Evolutionary conservation across 2,329 filamentous ascomycete genomes (phyloP).

Genomic region (Venturia nashicola): DNA sequence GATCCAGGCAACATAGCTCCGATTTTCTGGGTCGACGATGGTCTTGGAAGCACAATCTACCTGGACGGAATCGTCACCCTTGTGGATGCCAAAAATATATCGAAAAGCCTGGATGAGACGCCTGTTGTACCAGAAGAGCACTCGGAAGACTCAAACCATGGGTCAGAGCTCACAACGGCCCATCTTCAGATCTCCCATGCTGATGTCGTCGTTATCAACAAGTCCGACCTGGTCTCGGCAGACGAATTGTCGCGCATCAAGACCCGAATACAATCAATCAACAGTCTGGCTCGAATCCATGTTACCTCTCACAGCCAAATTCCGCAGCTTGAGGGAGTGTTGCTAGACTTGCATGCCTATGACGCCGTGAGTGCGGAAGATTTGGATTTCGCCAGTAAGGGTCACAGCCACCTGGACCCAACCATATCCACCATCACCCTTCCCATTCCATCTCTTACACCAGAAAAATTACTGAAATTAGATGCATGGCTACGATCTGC

Average conservation of each 20-base stretch:
- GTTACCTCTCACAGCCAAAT: constrained; percentile 70
- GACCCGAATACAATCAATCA: constrained; percentile 69
- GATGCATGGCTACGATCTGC: constrained; percentile 75
- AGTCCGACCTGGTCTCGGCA: constrained; percentile 67
- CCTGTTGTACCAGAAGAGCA: constrained; percentile 30
- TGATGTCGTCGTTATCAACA: constrained; percentile 91
- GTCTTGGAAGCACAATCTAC: constrained; percentile 87
- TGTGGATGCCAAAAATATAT: constrained; percentile 87
- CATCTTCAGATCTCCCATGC: constrained; percentile 96
- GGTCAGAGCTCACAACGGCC: constrained; percentile 73
- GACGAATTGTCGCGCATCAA: constrained; percentile 58
- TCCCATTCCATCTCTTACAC: constrained; percentile 46
- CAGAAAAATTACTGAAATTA: constrained; percentile 47
- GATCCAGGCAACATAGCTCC: constrained; percentile 94
- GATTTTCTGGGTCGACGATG: constrained; percentile 95
- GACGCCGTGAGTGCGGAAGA: constrained; percentile 56
- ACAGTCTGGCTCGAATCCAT: constrained; percentile 74
- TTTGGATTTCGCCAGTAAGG: constrained; percentile 59
- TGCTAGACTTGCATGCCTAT: constrained; percentile 88
- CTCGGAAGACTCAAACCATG: constrained; percentile 40
- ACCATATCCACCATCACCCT: constrained; percentile 77
- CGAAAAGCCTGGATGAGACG: constrained; percentile 65
- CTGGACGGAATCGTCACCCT: constrained; percentile 93
- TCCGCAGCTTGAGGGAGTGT: constrained; percentile 68
- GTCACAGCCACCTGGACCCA: constrained; percentile 83